Conservation (phyloP, 2,329 filamentous ascomycete genomes). For the Dactylellina parvicollis region DNA sequence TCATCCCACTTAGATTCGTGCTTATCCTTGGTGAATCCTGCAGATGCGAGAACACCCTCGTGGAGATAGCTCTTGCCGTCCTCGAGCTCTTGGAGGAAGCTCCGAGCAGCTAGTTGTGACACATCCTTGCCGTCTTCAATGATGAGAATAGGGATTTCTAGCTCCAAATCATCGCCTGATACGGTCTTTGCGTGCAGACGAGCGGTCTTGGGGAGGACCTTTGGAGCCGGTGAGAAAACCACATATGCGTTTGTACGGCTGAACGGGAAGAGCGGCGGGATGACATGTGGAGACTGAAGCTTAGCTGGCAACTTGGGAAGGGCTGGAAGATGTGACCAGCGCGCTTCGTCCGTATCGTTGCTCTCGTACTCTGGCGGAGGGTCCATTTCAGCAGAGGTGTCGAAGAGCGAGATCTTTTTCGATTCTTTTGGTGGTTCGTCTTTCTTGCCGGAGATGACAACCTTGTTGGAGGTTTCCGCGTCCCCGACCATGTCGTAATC, state of each 20-base stretch:
- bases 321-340: constrained; percentile 60
- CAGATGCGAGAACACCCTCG: constrained; percentile 65
- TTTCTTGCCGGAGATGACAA: constrained; percentile 18
- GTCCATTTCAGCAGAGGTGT: constrained; percentile 65
- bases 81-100: constrained; percentile 75
- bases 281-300: constrained; percentile 72
- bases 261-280: constrained; percentile 75
- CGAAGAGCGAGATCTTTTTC: constrained; percentile 70
- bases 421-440: constrained; percentile 56
- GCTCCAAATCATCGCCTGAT: constrained; percentile 65
- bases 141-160: constrained; percentile 71
- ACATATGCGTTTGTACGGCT: constrained; percentile 73
- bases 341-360: constrained; percentile 32
- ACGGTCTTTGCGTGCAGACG: constrained; percentile 65
- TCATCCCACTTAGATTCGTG: constrained; percentile 67
- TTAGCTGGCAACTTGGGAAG: constrained; percentile 67
- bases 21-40: constrained; percentile 64
- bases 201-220: constrained; percentile 69
- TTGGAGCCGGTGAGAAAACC: constrained; percentile 69
- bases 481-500: constrained; percentile 58
- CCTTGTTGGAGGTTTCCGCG: constrained; percentile 54
- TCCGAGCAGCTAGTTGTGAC: constrained; percentile 75
- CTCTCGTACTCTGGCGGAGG: constrained; percentile 58
- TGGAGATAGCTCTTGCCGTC: constrained; percentile 74
- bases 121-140: constrained; percentile 53